phyloP scores from a whole-genome alignment of 495 filamentous ascomycete genomes.

The Tuber umbilicatum region DNA sequence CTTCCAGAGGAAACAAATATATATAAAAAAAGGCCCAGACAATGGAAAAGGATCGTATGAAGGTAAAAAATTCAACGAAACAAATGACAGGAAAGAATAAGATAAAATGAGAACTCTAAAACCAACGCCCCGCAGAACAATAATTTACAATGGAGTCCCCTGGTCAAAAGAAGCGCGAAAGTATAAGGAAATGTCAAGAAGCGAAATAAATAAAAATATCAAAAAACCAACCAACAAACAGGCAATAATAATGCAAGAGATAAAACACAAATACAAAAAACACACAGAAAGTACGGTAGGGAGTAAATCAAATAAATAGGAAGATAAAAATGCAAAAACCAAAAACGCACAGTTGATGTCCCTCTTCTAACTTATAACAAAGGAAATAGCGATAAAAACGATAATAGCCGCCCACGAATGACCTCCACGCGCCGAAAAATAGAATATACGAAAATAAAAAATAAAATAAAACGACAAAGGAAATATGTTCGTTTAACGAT shows the following conservation, averaged over 20 bases:
- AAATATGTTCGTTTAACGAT: constrained; percentile 39
- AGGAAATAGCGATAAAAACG: constrained; percentile 37
- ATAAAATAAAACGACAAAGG: constrained; percentile 33
- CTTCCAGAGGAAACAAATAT: background rate
- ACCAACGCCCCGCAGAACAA: constrained; percentile 5
- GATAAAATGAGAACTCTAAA: constrained; percentile 1
- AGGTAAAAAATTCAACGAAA: constrained; percentile 7
- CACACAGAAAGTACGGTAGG: constrained; percentile 10
- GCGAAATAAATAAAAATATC: background rate
- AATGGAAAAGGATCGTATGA: constrained; percentile 9
- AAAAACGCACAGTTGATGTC: constrained; percentile 37
- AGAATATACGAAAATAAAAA: constrained; percentile 18
- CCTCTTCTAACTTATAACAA: constrained; percentile 33
- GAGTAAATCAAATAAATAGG: constrained; percentile 26
- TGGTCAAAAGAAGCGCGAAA: constrained; percentile 4
- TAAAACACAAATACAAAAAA: constrained; percentile 13
- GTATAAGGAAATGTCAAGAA: background rate
- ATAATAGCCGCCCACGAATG: constrained; percentile 35
- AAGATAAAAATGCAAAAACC: constrained; percentile 31
- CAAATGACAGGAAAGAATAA: constrained; percentile 8
- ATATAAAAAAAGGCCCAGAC: background rate
- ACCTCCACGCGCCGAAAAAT: constrained; percentile 36
- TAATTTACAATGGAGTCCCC: constrained; percentile 5
- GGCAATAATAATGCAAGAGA: constrained; percentile 22
- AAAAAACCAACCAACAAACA: background rate